phyloP scores from a whole-genome alignment of 495 filamentous ascomycete genomes.

The Parathielavia hyrcaniae region DNA sequence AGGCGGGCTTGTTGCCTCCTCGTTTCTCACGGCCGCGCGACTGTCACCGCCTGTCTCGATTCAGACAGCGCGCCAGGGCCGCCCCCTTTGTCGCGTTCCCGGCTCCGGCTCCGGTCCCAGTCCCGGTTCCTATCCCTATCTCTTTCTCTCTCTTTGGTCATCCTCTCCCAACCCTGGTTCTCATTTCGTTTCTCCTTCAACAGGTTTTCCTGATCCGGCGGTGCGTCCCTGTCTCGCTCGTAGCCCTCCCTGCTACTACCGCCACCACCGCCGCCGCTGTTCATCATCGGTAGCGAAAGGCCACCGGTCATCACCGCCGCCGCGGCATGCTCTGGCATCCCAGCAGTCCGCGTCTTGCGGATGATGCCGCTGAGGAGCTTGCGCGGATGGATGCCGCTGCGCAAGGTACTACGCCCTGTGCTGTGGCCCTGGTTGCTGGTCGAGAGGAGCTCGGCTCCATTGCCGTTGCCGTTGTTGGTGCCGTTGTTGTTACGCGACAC shows the following conservation, averaged over 20 bases:
- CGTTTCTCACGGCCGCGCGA: neutral
- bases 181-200: neutral
- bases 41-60: conserved; percentile 3
- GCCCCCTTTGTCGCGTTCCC: conserved; percentile 9
- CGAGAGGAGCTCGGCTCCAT: neutral
- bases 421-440: conserved; percentile 8
- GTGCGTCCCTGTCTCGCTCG: conserved; percentile 28
- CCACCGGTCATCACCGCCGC: conserved; percentile 1
- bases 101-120: conserved; percentile 29
- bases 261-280: neutral
- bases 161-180: conserved; percentile 13
- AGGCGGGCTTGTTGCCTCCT: neutral
- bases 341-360: conserved; percentile 34
- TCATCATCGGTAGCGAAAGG: too few relatives aligned
- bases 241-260: neutral
- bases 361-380: conserved; percentile 47
- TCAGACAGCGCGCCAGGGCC: neutral
- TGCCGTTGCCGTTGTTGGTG: neutral
- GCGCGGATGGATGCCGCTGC: conserved; percentile 37
- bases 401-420: conserved; percentile 33
- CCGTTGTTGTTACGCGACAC: conserved; percentile 35
- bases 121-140: conserved; percentile 23
- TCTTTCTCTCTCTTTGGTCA: conserved; percentile 28
- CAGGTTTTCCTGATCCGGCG: conserved; percentile 19
- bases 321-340: conserved; percentile 22